A percentile compares a stretch with the other conserved stretches of the same genome.
These are phyloP conservation scores for Acacia acuminata DNA, from an alignment of 306 rosid species.

Conservation along the genomic window DNA sequence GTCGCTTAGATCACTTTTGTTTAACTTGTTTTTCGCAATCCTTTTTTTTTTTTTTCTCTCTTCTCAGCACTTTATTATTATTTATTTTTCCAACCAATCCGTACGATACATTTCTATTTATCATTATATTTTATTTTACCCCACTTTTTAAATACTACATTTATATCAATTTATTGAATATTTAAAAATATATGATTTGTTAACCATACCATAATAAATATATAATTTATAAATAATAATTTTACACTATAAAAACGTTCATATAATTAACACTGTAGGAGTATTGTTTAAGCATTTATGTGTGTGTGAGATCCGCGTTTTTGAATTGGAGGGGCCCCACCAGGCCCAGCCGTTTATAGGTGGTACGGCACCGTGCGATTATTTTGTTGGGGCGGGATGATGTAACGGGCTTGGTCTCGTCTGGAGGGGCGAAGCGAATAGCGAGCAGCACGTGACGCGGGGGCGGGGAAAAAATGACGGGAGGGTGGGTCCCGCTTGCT, in stretches of 20 bases:
- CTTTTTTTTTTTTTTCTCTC: too few relatives aligned
- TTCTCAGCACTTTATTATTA: too few relatives aligned
- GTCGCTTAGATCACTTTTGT: not conserved
- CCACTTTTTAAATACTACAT: not conserved
- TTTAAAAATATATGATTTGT: not conserved
- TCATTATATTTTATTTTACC: not conserved
- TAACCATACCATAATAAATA: too few relatives aligned
- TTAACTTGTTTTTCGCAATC: not conserved
- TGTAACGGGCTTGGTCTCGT: not conserved
- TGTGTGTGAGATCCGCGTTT: not conserved
- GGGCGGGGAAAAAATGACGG: not conserved
- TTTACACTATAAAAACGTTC: too few relatives aligned
- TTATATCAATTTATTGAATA: not conserved
- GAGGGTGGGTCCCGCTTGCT: not conserved
- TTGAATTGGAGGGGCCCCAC: not conserved
- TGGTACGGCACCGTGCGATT: not conserved
- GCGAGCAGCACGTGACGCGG: conserved; percentile 1
- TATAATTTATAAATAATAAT: too few relatives aligned
- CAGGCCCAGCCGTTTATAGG: not conserved
- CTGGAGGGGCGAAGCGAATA: not conserved
- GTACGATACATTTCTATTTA: not conserved
- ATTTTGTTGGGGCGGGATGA: not conserved
- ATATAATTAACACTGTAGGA: too few relatives aligned
- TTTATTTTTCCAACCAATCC: not conserved
- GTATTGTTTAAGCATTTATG: too few relatives aligned